A percentile compares a stretch with the other conserved stretches of the same genome.
These are phyloP conservation scores for Eucalyptus urophylla DNA, from an alignment of 345 rosid genomes.

Conservation along the genomic window DNA sequence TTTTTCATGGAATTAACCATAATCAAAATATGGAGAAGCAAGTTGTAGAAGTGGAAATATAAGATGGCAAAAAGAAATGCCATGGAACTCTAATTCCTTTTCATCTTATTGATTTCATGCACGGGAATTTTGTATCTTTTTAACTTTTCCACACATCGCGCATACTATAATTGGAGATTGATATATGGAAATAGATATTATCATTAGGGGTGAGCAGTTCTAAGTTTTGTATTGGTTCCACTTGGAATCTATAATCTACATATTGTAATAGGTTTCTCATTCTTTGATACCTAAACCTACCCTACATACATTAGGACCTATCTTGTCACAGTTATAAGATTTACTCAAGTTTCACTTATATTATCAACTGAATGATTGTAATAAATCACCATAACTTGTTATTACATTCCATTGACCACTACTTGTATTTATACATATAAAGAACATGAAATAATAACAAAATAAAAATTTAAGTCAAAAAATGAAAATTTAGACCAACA, in stretches of 20 bases:
- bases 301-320: too few species aligned
- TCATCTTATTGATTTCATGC: neutral
- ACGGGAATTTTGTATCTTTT: neutral
- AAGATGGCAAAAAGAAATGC: neutral
- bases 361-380: too few species aligned
- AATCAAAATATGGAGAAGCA: neutral
- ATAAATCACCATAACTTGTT: too few species aligned
- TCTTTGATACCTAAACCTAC: too few species aligned
- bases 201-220: accelerated
- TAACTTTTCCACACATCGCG: accelerated
- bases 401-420: too few species aligned
- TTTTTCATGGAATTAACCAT: neutral
- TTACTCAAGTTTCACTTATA: too few species aligned
- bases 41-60: neutral
- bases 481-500: accelerated
- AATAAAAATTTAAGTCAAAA: too few species aligned
- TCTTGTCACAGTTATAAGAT: accelerated
- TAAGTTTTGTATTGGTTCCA: accelerated
- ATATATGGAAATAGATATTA: neutral
- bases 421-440: too few species aligned
- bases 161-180: accelerated
- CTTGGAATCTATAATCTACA: too few species aligned
- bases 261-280: accelerated
- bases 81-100: neutral
- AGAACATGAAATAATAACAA: too few species aligned